Base-by-base conservation (phyloP, 1,139 yeast genomes). In the Diutina mesorugosa region DNA sequence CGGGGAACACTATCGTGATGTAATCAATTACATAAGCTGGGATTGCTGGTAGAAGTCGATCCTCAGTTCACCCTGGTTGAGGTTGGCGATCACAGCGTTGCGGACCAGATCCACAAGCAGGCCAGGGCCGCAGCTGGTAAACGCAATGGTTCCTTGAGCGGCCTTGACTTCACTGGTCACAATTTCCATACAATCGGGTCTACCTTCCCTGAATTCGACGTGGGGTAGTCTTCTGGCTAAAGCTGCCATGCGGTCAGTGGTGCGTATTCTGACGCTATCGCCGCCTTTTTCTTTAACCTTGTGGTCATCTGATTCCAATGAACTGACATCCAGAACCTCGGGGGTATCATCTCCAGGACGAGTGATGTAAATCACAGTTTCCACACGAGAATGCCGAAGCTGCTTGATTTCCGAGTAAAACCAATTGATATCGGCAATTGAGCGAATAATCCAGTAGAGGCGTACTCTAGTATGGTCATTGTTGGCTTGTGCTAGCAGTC, bases 391-490 rank as follows among this genome's bases (percentile, higher is more conserved):
- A 35, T 65, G 60, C 54, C 64, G 64, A 57, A 81, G 65, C 4
- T 67, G 64, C 29, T 65, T 57, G 29, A 84, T 67, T 61, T 84
- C 85, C 41, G 76, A 72, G 55, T 68, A 67, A 65, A 82, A 81
- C 83, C 84, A 81, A 12, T 65, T 62, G 47, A 82, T 64, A 0
- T 79, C 69, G 16, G 69, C 67, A 45, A 68, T 68, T 56, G 77
- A 80, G 58, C 80, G 70, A 2, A 80, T 69, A 3, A 78, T 73
- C 89, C 89, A 84, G 38, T 72, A 59, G 56, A 83, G 68, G 55
- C 72, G 71, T 50, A 80, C 53, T 18, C 53, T n/a, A 4, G 53
- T 50, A 7, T 50, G n/a, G 21, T 28, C 14, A 1, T 29, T 5
- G 8, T 16, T 4, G 12, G 1, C 7, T 1, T 26, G 29, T 16